phyloP scores from a whole-genome alignment of 352 stramenopile genomes.

The Pythium angustatum region DNA sequence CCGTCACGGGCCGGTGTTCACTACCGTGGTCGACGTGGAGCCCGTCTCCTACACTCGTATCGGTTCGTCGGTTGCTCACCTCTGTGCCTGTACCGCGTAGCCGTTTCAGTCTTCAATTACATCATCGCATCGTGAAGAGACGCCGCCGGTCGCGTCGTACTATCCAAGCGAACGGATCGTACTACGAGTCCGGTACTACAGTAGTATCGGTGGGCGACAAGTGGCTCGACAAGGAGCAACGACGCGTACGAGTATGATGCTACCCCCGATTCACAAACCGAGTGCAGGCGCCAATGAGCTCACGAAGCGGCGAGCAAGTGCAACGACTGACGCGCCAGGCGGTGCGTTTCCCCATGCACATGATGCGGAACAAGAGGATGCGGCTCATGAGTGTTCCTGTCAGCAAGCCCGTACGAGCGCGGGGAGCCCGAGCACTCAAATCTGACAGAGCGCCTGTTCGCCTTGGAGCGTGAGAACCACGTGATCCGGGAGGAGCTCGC shows the following conservation, averaged over 20 bases:
- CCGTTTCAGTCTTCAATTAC: conserved; percentile 18
- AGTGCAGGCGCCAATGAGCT: conserved; percentile 10
- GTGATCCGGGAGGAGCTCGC: conserved; percentile 52
- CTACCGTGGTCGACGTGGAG: not conserved
- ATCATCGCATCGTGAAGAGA: not conserved
- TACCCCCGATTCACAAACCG: conserved; percentile 53
- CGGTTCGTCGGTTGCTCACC: too few relatives aligned
- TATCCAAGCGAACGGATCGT: too few relatives aligned
- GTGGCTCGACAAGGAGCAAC: too few relatives aligned
- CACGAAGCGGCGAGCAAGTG: conserved; percentile 8
- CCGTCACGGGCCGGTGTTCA: not conserved
- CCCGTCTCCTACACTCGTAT: too few relatives aligned
- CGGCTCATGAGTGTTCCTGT: too few relatives aligned
- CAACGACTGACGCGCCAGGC: not conserved
- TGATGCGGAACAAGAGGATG: too few relatives aligned
- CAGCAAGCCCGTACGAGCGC: conserved; percentile 5
- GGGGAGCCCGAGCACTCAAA: conserved; percentile 1
- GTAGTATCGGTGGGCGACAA: too few relatives aligned
- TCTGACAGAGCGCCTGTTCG: conserved; percentile 39
- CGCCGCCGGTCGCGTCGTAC: too few relatives aligned
- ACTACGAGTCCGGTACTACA: too few relatives aligned
- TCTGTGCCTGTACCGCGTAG: too few relatives aligned
- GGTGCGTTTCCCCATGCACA: conserved; percentile 4
- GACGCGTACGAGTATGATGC: too few relatives aligned
- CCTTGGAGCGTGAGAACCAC: conserved; percentile 64